Evolutionary conservation across 768 basidiomycete species (phyloP), one percentile per base, ranked within the genome.

Genomic region (Auricularia auricula-judae): DNA sequence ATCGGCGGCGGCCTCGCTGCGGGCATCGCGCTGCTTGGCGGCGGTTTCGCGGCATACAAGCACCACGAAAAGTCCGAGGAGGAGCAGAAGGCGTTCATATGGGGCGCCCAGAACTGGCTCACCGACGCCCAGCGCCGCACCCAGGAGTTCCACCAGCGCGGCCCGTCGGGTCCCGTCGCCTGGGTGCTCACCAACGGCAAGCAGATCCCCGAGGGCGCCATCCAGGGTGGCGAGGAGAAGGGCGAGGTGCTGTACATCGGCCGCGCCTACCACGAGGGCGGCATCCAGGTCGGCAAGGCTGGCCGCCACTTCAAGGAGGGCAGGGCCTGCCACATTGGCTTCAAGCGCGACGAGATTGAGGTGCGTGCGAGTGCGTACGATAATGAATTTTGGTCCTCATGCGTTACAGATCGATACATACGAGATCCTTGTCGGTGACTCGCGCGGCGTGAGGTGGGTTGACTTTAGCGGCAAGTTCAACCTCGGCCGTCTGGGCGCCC

Each of bases 381-480:
- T 3, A 8, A 11, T 21, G 3, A 3, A 8, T 16, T 1, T 18
- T 18, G 5, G 47, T 16, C 5, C 47, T 51, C 4, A 51, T 51
- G 18, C 5, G 1, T 3, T 35, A n/a, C 68, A 89, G 88, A 44
- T 85, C 39, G 81, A 78, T 35, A 78, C 76, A 39, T 90, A 83
- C 68, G 88, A 91, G 70, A 80, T 90, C 58, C 84, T 91, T n/a
- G 75, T 89, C 18, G 88, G 86, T 1, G 77, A 89, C 69, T 74
- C 77, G 67, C 73, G 71, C 3, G 85, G 78, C 33, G 72, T 91
- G 63, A 77, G 68, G 61, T 91, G 88, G 88, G 83, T 86, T 0
- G 66, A 77, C 61, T 67, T 73, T 61, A 73, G 73, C 39, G 86
- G 85, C 34, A 72, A 70, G 4, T 66, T 88, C 65, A 76, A 83